phyloP scores from a whole-genome alignment of 129 eudicot genomes.

The Logfia minima region DNA sequence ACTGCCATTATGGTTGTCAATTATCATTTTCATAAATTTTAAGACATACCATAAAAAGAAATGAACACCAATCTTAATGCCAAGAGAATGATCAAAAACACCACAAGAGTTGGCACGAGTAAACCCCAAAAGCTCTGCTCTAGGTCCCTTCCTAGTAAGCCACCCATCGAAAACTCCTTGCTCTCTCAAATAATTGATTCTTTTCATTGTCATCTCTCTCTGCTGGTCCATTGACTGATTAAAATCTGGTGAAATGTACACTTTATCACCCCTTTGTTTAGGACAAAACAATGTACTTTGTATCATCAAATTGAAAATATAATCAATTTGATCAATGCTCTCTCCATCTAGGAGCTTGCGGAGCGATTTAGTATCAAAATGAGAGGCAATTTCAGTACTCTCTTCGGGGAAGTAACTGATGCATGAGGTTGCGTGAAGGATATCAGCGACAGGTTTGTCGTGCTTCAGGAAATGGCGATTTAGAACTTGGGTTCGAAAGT shows the following conservation, averaged over 20 bases:
- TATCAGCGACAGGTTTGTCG: constrained; percentile 7
- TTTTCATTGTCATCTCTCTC: constrained; percentile 51
- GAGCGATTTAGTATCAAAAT: constrained; percentile 49
- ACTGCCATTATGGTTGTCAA: too few relatives aligned
- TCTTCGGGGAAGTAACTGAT: constrained; percentile 61
- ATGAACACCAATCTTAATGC: constrained; percentile 30
- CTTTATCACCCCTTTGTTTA: constrained; percentile 45
- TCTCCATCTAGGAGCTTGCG: constrained; percentile 58
- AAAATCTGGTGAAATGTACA: constrained; percentile 56
- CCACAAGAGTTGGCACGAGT: constrained; percentile 16
- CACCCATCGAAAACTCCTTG: constrained; percentile 37
- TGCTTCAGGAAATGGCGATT: constrained; percentile 38
- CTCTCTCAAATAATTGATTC: constrained; percentile 31
- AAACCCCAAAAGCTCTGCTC: constrained; percentile 27
- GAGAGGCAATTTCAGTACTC: constrained; percentile 24
- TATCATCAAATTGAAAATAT: constrained; percentile 50
- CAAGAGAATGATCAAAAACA: constrained; percentile 31
- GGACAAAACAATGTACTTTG: constrained; percentile 56
- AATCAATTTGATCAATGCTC: constrained; percentile 54
- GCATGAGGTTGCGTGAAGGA: constrained; percentile 38
- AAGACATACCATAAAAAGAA: constrained; percentile 31
- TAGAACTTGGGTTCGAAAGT: constrained; percentile 49
- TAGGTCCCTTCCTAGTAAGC: constrained; percentile 22
- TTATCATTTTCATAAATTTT: background rate
- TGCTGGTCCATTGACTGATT: constrained; percentile 78